Evolutionary conservation across 495 filamentous ascomycete genomes (phyloP), one percentile per base, ranked within the genome.

Genomic region (Penicillium ochrochloron): DNA sequence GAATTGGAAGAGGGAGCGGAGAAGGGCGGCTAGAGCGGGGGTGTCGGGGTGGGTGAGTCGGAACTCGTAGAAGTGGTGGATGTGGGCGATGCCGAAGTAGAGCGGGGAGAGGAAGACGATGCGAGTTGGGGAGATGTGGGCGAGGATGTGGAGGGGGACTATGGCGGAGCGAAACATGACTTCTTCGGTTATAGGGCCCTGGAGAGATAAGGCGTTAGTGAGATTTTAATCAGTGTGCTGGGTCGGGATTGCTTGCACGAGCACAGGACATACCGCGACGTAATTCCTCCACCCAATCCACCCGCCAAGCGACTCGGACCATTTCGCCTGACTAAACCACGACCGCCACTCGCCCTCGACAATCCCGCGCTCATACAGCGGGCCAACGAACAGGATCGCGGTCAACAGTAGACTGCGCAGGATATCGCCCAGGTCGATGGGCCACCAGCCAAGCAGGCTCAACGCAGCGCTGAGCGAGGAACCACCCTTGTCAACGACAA

Each of bases 31-130:
- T 5, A 82, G 44, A 14, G 85, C 66, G 6, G 90, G 82, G 2
- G 89, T 87, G 64, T 86, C 80, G 17, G 94, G 92, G 70, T 97
- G 86, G 0, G 88, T 90, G 11, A 96, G 79, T 34, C 88, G 86
- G 79, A 94, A 97, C 78, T 99, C 95, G 78, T 97, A 97, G 76
- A 93, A 92, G 78, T 98, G 95, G 76, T 99, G 94, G 31, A 97
- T 75, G 79, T 99, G 95, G 12, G 94, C 92, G 55, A 99, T 90
- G 59, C 96, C 95, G 74, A 99, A 99, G 76, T 96, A 91, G 11
- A 98, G 76, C 2, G 95, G 95, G 0, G 91, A 88, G 9, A 92
- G 73, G 75, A 95, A 92, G 69, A 97, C 82, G 66, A 91, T 88
- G 5, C 77, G 79, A 0, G 75, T 76, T 2, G 87, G 75, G 4